A percentile compares a stretch with the other conserved stretches of the same genome.
Evolutionary conservation across 345 rosid genomes (phyloP).

Genomic region (Citrus inodora): DNA sequence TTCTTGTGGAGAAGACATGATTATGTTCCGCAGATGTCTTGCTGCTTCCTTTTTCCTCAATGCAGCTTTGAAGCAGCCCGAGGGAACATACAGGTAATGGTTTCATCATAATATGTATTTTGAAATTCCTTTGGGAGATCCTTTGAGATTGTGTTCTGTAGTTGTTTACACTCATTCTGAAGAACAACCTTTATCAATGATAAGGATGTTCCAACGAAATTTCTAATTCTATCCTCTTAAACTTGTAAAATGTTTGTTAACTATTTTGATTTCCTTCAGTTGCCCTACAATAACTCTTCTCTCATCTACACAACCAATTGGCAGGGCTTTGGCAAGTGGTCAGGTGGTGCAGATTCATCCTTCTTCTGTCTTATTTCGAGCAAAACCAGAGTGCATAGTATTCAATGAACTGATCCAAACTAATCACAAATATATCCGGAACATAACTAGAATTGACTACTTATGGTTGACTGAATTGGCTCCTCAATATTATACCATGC

Average conservation of each 20-base stretch:
- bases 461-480: constrained; percentile 86
- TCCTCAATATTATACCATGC: constrained; percentile 67
- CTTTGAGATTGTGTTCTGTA: not conserved
- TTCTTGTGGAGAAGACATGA: constrained; percentile 79
- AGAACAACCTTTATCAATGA: not conserved
- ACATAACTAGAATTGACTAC: constrained; percentile 67
- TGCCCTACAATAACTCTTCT: not conserved
- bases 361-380: constrained; percentile 62
- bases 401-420: constrained; percentile 88
- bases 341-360: constrained; percentile 88
- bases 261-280: not conserved
- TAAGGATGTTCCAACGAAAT: not conserved
- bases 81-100: constrained; percentile 72
- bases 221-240: not conserved
- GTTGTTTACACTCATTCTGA: not conserved
- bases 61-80: constrained; percentile 89
- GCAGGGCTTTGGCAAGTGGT: constrained; percentile 89
- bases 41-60: constrained; percentile 90
- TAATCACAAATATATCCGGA: constrained; percentile 73
- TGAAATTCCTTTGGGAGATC: not conserved
- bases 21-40: constrained; percentile 84
- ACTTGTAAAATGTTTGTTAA: not conserved
- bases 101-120: not conserved
- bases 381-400: constrained; percentile 74
- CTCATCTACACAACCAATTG: constrained; percentile 19